Conservation (phyloP, 2,329 filamentous ascomycete genomes). For the Pseudogymnoascus sp. region DNA sequence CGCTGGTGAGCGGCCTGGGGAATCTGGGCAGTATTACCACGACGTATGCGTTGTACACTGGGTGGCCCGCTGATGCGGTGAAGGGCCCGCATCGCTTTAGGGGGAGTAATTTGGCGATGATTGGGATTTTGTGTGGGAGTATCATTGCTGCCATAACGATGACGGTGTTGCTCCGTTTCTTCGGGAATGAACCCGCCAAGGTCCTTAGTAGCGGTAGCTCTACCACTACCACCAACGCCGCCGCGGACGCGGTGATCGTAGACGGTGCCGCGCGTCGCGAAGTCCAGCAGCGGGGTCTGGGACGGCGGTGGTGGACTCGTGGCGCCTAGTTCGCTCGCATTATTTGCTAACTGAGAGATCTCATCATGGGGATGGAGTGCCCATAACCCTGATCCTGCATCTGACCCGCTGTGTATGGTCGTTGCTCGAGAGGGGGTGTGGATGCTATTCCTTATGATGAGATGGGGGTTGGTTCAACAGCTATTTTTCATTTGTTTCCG, state of each 20-base stretch:
- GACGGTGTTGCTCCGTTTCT: conserved; percentile 54
- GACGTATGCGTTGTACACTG: conserved; percentile 82
- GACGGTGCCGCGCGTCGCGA: conserved; percentile 57
- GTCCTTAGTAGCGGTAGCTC: conserved; percentile 33
- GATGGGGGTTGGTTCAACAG: background rate
- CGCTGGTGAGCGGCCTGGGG: conserved; percentile 77
- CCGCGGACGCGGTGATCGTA: conserved; percentile 35
- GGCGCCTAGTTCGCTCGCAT: conserved; percentile 21
- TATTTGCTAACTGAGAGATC: conserved; percentile 23
- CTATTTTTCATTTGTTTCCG: conserved; percentile 10
- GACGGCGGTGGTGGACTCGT: conserved; percentile 30
- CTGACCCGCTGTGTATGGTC: background rate
- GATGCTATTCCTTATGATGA: conserved; percentile 22
- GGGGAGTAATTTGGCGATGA: conserved; percentile 80
- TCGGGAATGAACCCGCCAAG: conserved; percentile 47
- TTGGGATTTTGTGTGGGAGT: conserved; percentile 73
- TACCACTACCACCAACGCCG: conserved; percentile 29
- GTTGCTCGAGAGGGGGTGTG: background rate
- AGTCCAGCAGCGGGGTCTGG: conserved; percentile 50
- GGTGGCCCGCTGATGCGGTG: conserved; percentile 72
- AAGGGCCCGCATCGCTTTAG: conserved; percentile 65
- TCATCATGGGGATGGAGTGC: conserved; percentile 16
- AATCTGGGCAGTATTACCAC: conserved; percentile 82
- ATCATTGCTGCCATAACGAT: conserved; percentile 66
- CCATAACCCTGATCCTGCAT: background rate